These are phyloP conservation scores for Cyclotella sp. DNA, from an alignment of 108 stramenopile genomes.

Conservation along the genomic window DNA sequence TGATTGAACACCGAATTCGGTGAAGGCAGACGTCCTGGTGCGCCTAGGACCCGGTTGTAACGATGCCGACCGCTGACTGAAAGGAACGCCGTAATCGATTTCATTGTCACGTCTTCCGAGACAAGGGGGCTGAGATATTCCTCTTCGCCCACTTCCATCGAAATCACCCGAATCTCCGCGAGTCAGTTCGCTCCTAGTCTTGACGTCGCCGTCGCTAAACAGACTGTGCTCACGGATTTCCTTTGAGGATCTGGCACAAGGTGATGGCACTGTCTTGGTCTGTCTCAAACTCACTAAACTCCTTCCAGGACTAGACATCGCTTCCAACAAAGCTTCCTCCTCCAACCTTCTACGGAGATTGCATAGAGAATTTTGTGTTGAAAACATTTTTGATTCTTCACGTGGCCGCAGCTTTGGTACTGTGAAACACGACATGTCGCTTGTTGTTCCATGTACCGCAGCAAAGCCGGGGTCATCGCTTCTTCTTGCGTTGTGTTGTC, in stretches of 20 bases:
- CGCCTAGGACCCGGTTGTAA: not conserved
- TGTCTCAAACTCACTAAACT: not conserved
- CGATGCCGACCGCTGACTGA: not conserved
- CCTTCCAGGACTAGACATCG: conserved; percentile 23
- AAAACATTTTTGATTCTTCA: not conserved
- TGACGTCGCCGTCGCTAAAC: not conserved
- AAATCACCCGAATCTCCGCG: not conserved
- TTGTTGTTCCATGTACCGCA: not conserved
- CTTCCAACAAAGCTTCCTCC: conserved; percentile 22
- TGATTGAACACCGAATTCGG: not conserved
- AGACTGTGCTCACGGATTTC: not conserved
- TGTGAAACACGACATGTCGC: not conserved
- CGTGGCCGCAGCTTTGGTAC: not conserved
- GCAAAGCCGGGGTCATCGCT: not conserved
- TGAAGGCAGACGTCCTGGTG: not conserved
- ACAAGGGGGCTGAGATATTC: not conserved
- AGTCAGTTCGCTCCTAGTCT: not conserved
- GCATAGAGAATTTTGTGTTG: not conserved
- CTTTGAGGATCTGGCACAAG: not conserved
- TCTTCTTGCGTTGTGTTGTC: not conserved
- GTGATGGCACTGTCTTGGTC: not conserved
- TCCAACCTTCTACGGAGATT: conserved; percentile 15
- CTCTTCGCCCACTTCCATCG: not conserved
- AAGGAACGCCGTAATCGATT: not conserved
- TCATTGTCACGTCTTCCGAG: not conserved